Evolutionary conservation across 768 basidiomycete species (phyloP).

Genomic region (Boletus rex-veris): DNA sequence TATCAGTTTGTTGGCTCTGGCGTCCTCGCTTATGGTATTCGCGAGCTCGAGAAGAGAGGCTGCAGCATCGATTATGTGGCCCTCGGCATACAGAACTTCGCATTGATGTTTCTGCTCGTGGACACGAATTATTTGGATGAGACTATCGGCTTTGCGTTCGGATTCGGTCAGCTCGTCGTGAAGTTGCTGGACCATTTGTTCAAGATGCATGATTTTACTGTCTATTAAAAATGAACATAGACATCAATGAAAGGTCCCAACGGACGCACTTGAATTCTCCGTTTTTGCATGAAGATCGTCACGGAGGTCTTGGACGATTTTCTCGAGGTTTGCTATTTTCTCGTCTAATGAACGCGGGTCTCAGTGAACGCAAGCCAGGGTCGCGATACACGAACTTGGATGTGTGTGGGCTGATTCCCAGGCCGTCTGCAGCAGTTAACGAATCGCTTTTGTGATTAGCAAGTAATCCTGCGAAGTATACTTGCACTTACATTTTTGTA

Average conservation of each 20-base stretch:
- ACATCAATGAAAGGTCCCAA: neutral
- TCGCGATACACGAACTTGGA: neutral
- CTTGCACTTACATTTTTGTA: neutral
- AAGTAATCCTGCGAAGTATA: neutral
- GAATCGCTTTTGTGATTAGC: neutral
- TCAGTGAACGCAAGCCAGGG: neutral
- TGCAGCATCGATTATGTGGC: neutral
- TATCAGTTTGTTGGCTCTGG: neutral
- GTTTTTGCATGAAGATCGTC: neutral
- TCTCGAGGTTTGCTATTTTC: neutral
- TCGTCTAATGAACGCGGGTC: neutral
- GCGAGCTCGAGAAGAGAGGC: neutral
- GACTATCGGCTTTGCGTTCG: neutral
- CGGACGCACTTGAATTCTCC: neutral
- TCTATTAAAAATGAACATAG: neutral
- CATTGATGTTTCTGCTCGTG: neutral
- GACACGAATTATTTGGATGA: neutral
- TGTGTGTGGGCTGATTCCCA: neutral
- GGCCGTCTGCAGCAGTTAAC: neutral
- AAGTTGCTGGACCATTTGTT: neutral
- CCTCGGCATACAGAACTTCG: neutral
- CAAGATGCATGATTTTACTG: neutral
- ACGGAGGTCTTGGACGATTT: neutral
- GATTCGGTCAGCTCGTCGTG: neutral
- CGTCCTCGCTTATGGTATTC: neutral